Percentiles rank a stretch among this genome's conserved stretches.
Conservation (phyloP, 129 eudicot genomes). For the Rutidosis leptorrhynchoides region DNA sequence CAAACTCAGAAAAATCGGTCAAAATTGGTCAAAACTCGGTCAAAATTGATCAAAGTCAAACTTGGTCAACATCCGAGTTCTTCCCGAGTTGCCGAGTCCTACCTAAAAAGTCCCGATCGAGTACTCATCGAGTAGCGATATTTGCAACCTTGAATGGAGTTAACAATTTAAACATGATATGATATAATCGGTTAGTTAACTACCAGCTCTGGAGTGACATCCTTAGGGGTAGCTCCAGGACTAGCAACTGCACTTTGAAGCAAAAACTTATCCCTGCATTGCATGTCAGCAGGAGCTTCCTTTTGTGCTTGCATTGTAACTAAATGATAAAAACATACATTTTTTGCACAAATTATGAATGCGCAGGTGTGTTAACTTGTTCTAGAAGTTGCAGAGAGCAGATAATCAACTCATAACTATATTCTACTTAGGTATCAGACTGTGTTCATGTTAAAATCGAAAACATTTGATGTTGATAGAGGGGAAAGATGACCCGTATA, state of each 20-base stretch:
- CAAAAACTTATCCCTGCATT: constrained; percentile 73
- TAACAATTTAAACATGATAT: neutral
- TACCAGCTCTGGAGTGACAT: constrained; percentile 69
- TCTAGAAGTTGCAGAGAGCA: neutral
- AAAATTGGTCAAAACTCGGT: too few species aligned
- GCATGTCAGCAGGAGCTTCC: constrained; percentile 74
- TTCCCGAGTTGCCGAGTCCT: too few species aligned
- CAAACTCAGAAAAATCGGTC: too few species aligned
- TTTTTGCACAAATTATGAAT: neutral
- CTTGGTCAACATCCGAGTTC: too few species aligned
- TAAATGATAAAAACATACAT: constrained; percentile 18
- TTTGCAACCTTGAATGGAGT: too few species aligned
- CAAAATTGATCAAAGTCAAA: too few species aligned
- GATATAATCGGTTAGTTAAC: neutral
- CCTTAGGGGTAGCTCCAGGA: constrained; percentile 48
- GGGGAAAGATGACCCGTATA: neutral
- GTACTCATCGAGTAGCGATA: too few species aligned
- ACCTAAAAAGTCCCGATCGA: too few species aligned
- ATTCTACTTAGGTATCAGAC: constrained; percentile 1
- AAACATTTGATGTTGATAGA: neutral
- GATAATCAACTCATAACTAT: neutral
- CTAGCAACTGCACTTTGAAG: constrained; percentile 61
- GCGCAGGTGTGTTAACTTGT: neutral
- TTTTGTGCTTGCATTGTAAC: constrained; percentile 82
- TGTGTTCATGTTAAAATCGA: neutral